Evolutionary conservation across 768 basidiomycete species (phyloP), one percentile per base, ranked within the genome.

Genomic region (Atractiella rhizophila): DNA sequence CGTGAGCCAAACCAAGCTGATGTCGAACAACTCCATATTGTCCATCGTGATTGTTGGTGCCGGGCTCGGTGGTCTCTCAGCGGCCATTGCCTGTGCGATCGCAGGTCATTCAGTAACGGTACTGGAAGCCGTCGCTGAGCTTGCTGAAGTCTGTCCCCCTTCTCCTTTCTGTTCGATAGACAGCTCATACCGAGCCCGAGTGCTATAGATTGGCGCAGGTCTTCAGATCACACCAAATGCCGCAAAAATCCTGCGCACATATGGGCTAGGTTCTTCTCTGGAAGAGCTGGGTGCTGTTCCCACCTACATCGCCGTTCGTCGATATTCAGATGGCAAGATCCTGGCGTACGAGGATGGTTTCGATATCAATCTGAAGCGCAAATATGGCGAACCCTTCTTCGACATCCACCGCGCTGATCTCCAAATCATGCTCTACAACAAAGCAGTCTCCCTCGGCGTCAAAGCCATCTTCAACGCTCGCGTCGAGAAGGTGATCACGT

Each of bases 251-350:
- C 37, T 42, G 25, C 24, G 29, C 16, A 35, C 24, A 42, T 42
- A 36, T 32, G 41, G 41, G 5, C 35, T 42, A 6, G 41, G 34
- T 27, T 24, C 31, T 4, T 15, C 16, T 18, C 18, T 42, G 25
- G 41, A 42, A 28, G 24, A 35, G 11, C 23, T 42, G 26, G 41
- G 34, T n/a, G 41, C 41, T 4, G 29, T 21, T 20, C 41, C 41
- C 10, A 42, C 35, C 25, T 37, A 19, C 7, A 35, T 42, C 38
- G 37, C 35, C n/a, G 37, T 42, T 18, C 41, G 37, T 13, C 35
- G 41, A n/a, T 42, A 42, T 25, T 42, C 41, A 9, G 41, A 42
- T 20, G 41, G 41, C 7, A 33, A 39, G 23, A 36, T 42, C 7
- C 23, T 42, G 10, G 41, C 35, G 23, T 21, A 42, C 11, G 41